These are phyloP conservation scores for Dactylis glomerata DNA, from an alignment of 176 grass and related monocot species.

Conservation along the genomic window DNA sequence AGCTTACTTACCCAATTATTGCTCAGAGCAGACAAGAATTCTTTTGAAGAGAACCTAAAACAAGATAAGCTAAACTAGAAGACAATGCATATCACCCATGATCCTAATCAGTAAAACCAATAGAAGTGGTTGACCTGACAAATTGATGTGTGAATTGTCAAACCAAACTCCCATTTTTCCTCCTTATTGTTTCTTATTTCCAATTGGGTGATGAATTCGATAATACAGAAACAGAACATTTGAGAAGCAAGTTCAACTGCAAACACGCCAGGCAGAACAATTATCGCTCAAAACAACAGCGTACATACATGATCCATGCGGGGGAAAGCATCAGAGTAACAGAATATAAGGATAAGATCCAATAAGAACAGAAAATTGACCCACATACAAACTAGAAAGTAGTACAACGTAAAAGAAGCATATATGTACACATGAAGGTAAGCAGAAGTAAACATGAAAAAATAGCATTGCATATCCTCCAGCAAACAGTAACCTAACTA, in stretches of 20 bases:
- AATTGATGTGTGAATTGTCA: neutral
- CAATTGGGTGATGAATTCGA: neutral
- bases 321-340: neutral
- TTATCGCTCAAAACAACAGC: neutral
- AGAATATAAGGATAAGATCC: neutral
- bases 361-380: neutral
- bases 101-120: slow-evolving; percentile 10
- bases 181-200: slow-evolving; percentile 11
- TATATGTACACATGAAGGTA: neutral
- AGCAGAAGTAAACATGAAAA: slow-evolving; percentile 11
- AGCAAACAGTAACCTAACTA: neutral
- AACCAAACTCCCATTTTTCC: slow-evolving; percentile 12
- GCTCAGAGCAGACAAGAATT: neutral
- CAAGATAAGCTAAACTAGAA: slow-evolving; percentile 25
- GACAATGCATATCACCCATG: slow-evolving; percentile 10
- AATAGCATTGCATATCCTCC: neutral
- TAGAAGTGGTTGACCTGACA: slow-evolving; percentile 39
- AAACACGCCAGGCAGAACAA: neutral
- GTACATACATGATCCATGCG: neutral
- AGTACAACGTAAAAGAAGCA: neutral
- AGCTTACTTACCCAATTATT: slow-evolving; percentile 25
- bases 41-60: slow-evolving; percentile 9
- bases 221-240: neutral
- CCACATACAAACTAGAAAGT: neutral
- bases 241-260: slow-evolving; percentile 12